These are phyloP conservation scores for Flaveria linearis DNA, from an alignment of 129 eudicot genomes.

Conservation along the genomic window DNA sequence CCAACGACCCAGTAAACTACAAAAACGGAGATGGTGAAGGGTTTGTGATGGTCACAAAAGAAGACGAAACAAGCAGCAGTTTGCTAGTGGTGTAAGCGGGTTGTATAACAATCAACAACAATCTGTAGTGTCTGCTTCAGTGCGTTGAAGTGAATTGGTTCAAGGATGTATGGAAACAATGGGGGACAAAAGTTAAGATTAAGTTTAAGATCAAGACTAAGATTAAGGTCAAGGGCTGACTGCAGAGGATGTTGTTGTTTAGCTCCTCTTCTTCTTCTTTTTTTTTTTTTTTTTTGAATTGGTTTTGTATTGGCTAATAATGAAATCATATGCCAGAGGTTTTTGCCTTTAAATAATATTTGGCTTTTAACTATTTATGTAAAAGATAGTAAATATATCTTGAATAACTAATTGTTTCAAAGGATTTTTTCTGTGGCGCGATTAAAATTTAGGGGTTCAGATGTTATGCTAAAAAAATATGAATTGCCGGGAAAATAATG, in stretches of 20 bases:
- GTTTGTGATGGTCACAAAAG: conserved; percentile 82
- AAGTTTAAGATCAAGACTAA: conserved; percentile 14
- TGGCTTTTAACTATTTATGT: not conserved
- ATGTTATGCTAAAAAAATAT: too few relatives aligned
- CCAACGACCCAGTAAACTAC: conserved; percentile 30
- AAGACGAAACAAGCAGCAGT: conserved; percentile 77
- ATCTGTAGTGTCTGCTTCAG: conserved; percentile 78
- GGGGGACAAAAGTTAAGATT: conserved; percentile 6
- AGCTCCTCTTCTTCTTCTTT: conserved; percentile 32
- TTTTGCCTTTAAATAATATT: conserved; percentile 6
- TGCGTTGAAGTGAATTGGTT: conserved; percentile 48
- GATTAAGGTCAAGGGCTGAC: not conserved
- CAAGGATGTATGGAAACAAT: not conserved
- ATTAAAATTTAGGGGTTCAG: too few relatives aligned
- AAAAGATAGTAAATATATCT: not conserved
- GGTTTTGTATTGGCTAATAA: conserved; percentile 50
- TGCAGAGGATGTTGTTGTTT: conserved; percentile 21
- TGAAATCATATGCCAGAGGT: conserved; percentile 15
- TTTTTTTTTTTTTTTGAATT: too few relatives aligned
- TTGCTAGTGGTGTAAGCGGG: conserved; percentile 63
- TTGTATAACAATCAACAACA: conserved; percentile 58
- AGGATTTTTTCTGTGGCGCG: too few relatives aligned
- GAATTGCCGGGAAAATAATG: too few relatives aligned
- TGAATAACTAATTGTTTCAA: not conserved
- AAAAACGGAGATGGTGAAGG: conserved; percentile 83